phyloP scores from a whole-genome alignment of 805 yeast genomes.

The Saccharomycopsis sp. region DNA sequence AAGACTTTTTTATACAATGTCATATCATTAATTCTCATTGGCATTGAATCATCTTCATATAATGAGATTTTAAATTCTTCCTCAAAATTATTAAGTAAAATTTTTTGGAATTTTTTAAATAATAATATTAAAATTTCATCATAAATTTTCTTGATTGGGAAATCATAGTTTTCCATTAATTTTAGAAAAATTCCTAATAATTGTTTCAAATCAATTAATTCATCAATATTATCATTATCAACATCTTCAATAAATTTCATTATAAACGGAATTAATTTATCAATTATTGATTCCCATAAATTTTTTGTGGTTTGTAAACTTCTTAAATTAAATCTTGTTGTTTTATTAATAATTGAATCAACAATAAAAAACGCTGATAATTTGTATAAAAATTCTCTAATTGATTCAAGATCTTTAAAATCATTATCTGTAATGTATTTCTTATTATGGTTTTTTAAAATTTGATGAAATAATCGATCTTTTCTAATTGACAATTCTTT shows the following conservation, averaged over 20 bases:
- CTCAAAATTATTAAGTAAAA: slow-evolving; percentile 44
- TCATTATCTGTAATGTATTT: slow-evolving; percentile 12
- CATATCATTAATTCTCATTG: slow-evolving; percentile 55
- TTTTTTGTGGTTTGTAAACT: slow-evolving; percentile 47
- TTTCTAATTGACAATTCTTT: slow-evolving; percentile 65
- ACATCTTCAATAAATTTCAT: slow-evolving; percentile 11
- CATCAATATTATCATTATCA: slow-evolving; percentile 34
- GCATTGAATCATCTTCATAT: slow-evolving; percentile 81
- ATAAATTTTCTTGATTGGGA: slow-evolving; percentile 49
- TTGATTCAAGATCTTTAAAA: slow-evolving; percentile 30
- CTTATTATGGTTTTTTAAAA: slow-evolving; percentile 34
- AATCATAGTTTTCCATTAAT: slow-evolving; percentile 63
- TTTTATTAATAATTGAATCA: slow-evolving; percentile 57
- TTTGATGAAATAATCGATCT: slow-evolving; percentile 59
- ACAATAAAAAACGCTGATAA: slow-evolving; percentile 68
- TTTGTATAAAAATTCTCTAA: slow-evolving; percentile 47
- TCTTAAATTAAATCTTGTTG: slow-evolving; percentile 54
- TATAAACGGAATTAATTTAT: slow-evolving; percentile 51
- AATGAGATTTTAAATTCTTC: slow-evolving; percentile 52
- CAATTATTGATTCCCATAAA: slow-evolving; percentile 61
- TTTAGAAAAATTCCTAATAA: slow-evolving; percentile 63
- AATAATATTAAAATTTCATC: slow-evolving; percentile 42
- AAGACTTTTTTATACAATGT: slow-evolving; percentile 54
- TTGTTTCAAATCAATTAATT: slow-evolving; percentile 45
- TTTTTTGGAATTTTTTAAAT: slow-evolving; percentile 51